These are phyloP conservation scores for Tolypocladium guangdongense DNA, from an alignment of 2,329 filamentous ascomycete species.

Conservation along the genomic window DNA sequence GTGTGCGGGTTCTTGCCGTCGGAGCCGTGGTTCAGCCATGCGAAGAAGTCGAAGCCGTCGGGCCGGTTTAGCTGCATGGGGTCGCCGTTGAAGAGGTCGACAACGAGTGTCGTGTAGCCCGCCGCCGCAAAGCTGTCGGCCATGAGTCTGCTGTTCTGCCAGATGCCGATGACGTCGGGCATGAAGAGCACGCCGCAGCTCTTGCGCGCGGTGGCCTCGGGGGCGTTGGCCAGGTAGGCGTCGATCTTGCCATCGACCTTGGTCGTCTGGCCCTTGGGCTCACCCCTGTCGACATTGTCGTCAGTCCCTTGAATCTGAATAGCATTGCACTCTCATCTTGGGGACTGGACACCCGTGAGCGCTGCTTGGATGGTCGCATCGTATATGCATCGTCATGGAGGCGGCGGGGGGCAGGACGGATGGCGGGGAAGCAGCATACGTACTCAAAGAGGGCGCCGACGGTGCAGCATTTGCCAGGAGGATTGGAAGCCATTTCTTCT, in stretches of 20 bases:
- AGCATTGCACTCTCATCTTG: not conserved
- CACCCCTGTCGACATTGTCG: conserved; percentile 27
- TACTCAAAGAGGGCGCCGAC: conserved; percentile 42
- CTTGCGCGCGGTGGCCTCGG: conserved; percentile 14
- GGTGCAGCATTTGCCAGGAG: conserved; percentile 40
- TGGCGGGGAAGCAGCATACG: conserved; percentile 15
- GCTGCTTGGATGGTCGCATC: not conserved
- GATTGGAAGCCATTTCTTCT: conserved; percentile 40
- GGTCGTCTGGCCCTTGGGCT: conserved; percentile 33
- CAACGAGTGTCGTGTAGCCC: conserved; percentile 26
- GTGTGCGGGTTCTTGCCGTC: conserved; percentile 36
- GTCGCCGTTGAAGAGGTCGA: conserved; percentile 29
- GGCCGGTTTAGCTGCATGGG: conserved; percentile 13
- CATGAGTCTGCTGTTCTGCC: conserved; percentile 27
- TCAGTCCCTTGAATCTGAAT: not conserved
- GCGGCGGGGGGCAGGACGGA: not conserved
- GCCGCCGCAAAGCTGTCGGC: conserved; percentile 28
- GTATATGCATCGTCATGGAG: not conserved
- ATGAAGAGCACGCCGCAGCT: conserved; percentile 23
- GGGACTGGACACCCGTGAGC: not conserved
- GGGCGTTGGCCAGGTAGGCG: conserved; percentile 39
- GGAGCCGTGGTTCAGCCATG: conserved; percentile 28
- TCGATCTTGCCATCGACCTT: conserved; percentile 31
- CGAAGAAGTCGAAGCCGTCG: conserved; percentile 17
- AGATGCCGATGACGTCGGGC: conserved; percentile 27